phyloP scores from a whole-genome alignment of 345 rosid genomes.

The Kernera saxatilis region DNA sequence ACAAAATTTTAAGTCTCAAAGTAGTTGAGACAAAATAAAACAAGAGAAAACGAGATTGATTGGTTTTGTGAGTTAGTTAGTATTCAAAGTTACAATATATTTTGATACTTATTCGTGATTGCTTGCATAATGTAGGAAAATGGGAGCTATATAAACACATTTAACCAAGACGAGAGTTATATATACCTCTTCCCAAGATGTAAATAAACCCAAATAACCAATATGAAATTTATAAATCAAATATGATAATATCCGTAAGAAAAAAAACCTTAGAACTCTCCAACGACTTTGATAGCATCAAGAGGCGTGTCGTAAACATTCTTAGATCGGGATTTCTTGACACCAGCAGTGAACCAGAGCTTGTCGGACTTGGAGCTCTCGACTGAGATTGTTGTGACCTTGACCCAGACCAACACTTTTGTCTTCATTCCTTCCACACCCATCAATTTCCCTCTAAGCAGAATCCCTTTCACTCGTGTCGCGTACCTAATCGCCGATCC shows the following conservation, averaged over 20 bases:
- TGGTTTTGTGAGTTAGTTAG: too few relatives aligned
- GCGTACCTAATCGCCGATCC: slow-evolving; percentile 79
- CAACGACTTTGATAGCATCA: slow-evolving; percentile 57
- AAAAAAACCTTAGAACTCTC: slow-evolving; percentile 52
- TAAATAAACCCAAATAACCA: slow-evolving; percentile 13
- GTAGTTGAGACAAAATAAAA: not conserved
- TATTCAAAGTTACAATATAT: not conserved
- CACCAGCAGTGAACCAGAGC: slow-evolving; percentile 94
- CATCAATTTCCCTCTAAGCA: slow-evolving; percentile 68
- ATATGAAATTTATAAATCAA: slow-evolving; percentile 12
- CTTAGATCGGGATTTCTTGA: slow-evolving; percentile 76
- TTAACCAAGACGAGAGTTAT: not conserved
- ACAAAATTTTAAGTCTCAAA: not conserved
- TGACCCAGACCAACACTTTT: slow-evolving; percentile 88
- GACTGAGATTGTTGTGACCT: slow-evolving; percentile 64
- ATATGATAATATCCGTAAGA: slow-evolving; percentile 6
- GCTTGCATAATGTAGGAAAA: not conserved
- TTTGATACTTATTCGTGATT: not conserved
- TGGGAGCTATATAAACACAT: slow-evolving; percentile 8
- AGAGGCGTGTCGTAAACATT: slow-evolving; percentile 55
- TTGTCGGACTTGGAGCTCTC: slow-evolving; percentile 84
- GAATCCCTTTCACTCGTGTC: slow-evolving; percentile 69
- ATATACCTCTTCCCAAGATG: slow-evolving; percentile 17
- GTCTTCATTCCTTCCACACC: slow-evolving; percentile 96
- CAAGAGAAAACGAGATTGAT: too few relatives aligned